Conservation (phyloP, 2,329 filamentous ascomycete species). For the Diplodia seriata region DNA sequence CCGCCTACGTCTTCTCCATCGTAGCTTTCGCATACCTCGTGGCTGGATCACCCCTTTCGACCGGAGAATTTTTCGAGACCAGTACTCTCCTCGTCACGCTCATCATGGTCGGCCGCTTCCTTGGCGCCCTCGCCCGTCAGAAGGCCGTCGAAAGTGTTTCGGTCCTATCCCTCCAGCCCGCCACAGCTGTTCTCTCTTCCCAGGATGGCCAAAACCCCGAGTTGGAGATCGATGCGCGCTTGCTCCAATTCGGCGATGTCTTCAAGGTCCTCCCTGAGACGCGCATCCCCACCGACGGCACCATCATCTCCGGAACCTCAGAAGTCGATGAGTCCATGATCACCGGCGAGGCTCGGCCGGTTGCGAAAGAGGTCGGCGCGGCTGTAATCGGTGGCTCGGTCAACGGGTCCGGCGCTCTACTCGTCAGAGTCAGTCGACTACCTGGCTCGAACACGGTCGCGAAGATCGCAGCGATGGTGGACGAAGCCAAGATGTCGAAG, state of each 20-base stretch:
- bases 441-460: conserved; percentile 75
- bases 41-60: conserved; percentile 44
- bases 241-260: conserved; percentile 74
- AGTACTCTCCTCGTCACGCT: conserved; percentile 62
- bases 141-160: conserved; percentile 60
- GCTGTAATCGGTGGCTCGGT: conserved; percentile 69
- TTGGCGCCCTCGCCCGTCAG: conserved; percentile 59
- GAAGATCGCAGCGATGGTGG: conserved; percentile 72
- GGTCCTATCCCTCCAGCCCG: conserved; percentile 63
- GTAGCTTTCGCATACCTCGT: conserved; percentile 55
- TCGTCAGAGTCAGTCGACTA: conserved; percentile 64
- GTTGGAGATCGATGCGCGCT: conserved; percentile 66
- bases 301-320: conserved; percentile 65
- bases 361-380: conserved; percentile 63
- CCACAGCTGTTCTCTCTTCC: conserved; percentile 60
- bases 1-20: conserved; percentile 69
- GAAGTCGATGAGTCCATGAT: conserved; percentile 81
- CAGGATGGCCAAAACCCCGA: conserved; percentile 37
- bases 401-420: conserved; percentile 60
- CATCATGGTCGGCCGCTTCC: conserved; percentile 60
- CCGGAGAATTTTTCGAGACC: conserved; percentile 60
- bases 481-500: conserved; percentile 72
- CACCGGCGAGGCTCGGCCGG: conserved; percentile 71
- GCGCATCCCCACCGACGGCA: conserved; percentile 72
- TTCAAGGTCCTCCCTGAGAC: conserved; percentile 69